Base-by-base conservation (phyloP, 225 moss, liverwort and hornwort species). In the Sphagnum contortum region DNA sequence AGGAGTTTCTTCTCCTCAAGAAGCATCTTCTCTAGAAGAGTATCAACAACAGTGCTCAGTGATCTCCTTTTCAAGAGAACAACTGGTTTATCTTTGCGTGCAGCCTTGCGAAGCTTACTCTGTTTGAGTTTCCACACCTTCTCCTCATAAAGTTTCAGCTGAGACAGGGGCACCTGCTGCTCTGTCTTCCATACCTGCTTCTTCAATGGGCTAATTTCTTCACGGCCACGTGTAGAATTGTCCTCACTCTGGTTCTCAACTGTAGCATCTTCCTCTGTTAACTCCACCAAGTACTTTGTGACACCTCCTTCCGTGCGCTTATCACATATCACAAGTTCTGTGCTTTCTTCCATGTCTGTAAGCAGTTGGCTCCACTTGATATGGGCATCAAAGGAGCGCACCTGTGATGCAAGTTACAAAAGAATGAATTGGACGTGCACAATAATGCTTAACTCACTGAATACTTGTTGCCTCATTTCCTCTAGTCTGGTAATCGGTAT, bases 281-380 rank as follows among this genome's bases (percentile, higher is more conserved):
- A 71, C 14, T 72, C 69, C 12, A 87, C 80, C 75, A 87, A 65
- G 59, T 87, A 87, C 70, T 75, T 68, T 8, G 71, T 69, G 4
- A 70, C 48, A 29, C 63, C 62, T 57, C 70, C 86, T 61, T 77
- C 77, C 11, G 71, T 78, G 1, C 62, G 55, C 60, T 87, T 83
- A 47, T 53, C 80, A 59, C 71, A 72, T 46, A 87, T 77, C n/a
- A 50, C 70, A 8, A 77, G 73, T 29, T 68, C 70, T 67, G 14
- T 71, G 53, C 49, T 75, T 75, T 83, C 86, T 65, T 73, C 86
- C 9, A 73, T 73, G 68, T 83, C 83, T 59, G 80, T 73, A 67
- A 76, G 57, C 56, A 87, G 83, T 52, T 87, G 80, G 60, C 73
- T 88, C 96, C 96, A 96, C 78, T 83, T 96, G 59, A 96, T 66